Percentiles rank a stretch among this genome's conserved stretches.
Conservation (phyloP, 768 basidiomycete species). For the Lentinula sp. region DNA sequence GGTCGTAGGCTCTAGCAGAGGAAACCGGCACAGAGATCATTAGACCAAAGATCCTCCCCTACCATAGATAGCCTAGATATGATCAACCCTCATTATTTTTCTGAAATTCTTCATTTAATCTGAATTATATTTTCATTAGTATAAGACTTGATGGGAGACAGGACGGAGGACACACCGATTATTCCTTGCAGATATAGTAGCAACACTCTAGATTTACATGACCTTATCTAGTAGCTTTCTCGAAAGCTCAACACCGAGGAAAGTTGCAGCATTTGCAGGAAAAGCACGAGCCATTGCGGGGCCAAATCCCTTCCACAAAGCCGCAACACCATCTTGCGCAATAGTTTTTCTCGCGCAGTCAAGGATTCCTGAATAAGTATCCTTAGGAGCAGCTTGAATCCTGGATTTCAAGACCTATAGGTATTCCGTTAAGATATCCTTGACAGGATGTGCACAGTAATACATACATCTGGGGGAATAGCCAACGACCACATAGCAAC, state of each 20-base stretch:
- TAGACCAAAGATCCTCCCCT: too few relatives aligned
- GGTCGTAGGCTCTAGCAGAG: too few relatives aligned
- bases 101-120: too few relatives aligned
- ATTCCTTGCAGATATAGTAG: too few relatives aligned
- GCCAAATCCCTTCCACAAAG: slow-evolving; percentile 96
- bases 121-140: too few relatives aligned
- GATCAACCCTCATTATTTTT: too few relatives aligned
- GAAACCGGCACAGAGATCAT: too few relatives aligned
- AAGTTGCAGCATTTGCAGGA: slow-evolving; percentile 94
- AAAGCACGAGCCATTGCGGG: slow-evolving; percentile 97
- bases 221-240: slow-evolving; percentile 75
- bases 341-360: slow-evolving; percentile 94
- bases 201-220: slow-evolving; percentile 20
- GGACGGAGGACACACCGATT: too few relatives aligned
- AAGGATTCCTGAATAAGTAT: slow-evolving; percentile 91
- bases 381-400: slow-evolving; percentile 92
- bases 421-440: slow-evolving; percentile 3
- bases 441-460: background rate
- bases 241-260: slow-evolving; percentile 90
- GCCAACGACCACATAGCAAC: slow-evolving; percentile 98
- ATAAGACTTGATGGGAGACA: too few relatives aligned
- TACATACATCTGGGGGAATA: slow-evolving; percentile 90
- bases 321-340: slow-evolving; percentile 77
- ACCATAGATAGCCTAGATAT: too few relatives aligned
- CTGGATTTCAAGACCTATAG: slow-evolving; percentile 89